A percentile compares a stretch with the other conserved stretches of the same genome.
These are phyloP conservation scores for Adansonia grandidieri DNA, from an alignment of 441 rosid species.

Conservation along the genomic window DNA sequence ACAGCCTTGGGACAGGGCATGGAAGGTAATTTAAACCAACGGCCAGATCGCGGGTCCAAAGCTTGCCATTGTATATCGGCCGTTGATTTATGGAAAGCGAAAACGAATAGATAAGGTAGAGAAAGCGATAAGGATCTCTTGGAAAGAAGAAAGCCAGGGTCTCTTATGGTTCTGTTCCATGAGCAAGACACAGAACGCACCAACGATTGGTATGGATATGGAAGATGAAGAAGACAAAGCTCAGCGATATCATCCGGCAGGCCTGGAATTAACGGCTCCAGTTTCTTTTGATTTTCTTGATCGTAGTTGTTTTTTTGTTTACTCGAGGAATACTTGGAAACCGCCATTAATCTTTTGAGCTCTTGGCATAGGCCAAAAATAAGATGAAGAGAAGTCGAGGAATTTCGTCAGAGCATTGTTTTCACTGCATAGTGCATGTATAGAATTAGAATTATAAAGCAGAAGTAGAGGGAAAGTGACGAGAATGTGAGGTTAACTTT, in stretches of 20 bases:
- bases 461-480: not conserved
- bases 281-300: slow-evolving; percentile 20
- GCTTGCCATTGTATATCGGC: slow-evolving; percentile 70
- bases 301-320: slow-evolving; percentile 14
- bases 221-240: slow-evolving; percentile 66
- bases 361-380: not conserved
- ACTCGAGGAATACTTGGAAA: not conserved
- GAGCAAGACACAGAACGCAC: slow-evolving; percentile 65
- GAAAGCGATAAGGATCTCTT: slow-evolving; percentile 53
- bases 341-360: slow-evolving; percentile 30
- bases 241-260: slow-evolving; percentile 67
- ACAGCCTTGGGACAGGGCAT: slow-evolving; percentile 55
- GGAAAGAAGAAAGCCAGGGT: slow-evolving; percentile 49
- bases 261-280: slow-evolving; percentile 62
- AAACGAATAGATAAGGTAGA: slow-evolving; percentile 56
- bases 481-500: slow-evolving; percentile 24
- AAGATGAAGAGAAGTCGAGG: not conserved
- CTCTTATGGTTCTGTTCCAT: slow-evolving; percentile 59
- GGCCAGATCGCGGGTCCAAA: slow-evolving; percentile 55
- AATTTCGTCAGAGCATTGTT: not conserved
- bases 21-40: slow-evolving; percentile 65
- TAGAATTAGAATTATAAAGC: slow-evolving; percentile 9
- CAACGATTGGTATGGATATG: slow-evolving; percentile 62
- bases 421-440: not conserved
- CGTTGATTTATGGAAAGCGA: slow-evolving; percentile 60